phyloP scores from a whole-genome alignment of 2,329 filamentous ascomycete species.

The Alternaria longipes region DNA sequence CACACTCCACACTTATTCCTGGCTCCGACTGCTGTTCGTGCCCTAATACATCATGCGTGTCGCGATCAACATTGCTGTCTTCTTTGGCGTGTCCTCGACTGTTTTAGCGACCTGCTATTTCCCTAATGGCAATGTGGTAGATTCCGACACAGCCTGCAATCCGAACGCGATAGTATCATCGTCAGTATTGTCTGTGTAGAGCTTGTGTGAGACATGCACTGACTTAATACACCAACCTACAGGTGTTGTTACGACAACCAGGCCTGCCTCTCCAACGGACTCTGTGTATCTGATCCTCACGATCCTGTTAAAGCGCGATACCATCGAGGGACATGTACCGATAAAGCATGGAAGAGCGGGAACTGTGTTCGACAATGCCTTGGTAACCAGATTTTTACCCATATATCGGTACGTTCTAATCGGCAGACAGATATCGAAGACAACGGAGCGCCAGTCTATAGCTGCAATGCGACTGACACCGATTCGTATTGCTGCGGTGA shows the following conservation, averaged over 20 bases:
- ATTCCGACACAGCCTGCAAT: conserved; percentile 27
- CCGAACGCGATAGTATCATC: conserved; percentile 31
- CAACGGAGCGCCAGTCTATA: conserved; percentile 37
- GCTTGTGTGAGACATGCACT: not conserved
- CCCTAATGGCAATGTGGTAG: conserved; percentile 22
- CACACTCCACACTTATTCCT: not conserved
- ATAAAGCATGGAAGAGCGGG: conserved; percentile 34
- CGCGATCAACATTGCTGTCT: not conserved
- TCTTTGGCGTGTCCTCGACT: conserved; percentile 6
- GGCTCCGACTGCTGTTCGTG: not conserved
- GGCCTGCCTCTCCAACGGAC: conserved; percentile 44
- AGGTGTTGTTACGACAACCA: conserved; percentile 38
- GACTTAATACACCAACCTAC: not conserved
- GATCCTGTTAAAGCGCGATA: conserved; percentile 27
- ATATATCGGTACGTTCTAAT: conserved; percentile 6
- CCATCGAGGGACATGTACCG: conserved; percentile 41
- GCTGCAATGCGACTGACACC: conserved; percentile 34
- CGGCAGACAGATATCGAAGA: conserved; percentile 26
- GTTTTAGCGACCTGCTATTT: conserved; percentile 27
- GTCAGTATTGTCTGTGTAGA: not conserved
- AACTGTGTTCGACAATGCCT: conserved; percentile 39
- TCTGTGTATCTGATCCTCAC: conserved; percentile 40
- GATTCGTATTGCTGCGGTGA: conserved; percentile 43
- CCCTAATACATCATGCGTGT: conserved; percentile 1
- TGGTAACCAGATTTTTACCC: conserved; percentile 11